Evolutionary conservation across 1,284 basidiomycete genomes (phyloP).

Genomic region (Pseudozyma pruni): DNA sequence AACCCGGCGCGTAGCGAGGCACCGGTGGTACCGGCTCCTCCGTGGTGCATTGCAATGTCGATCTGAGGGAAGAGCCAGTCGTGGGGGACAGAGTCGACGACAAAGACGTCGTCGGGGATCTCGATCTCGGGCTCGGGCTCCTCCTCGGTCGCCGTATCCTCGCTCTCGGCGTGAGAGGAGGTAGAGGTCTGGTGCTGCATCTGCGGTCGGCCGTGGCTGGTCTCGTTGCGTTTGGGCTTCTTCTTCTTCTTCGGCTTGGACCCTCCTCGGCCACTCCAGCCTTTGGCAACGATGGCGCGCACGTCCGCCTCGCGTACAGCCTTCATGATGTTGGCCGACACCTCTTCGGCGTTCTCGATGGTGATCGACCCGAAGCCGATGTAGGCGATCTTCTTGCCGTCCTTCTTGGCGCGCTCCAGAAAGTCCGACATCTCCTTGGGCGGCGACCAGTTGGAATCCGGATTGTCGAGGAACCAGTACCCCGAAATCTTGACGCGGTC

Average conservation of each 20-base stretch:
- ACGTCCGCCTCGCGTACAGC: conserved; percentile 57
- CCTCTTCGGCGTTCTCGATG: conserved; percentile 49
- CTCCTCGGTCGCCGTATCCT: conserved; percentile 28
- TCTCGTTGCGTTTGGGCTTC: conserved; percentile 7
- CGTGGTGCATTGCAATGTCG: conserved; percentile 71
- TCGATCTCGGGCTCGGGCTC: conserved; percentile 57
- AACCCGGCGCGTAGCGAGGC: conserved; percentile 59
- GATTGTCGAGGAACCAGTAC: conserved; percentile 66
- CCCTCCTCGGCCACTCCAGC: conserved; percentile 58
- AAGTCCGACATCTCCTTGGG: conserved; percentile 73
- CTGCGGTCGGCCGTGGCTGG: neutral
- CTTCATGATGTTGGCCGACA: conserved; percentile 64
- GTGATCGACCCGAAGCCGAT: conserved; percentile 70
- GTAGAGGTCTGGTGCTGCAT: conserved; percentile 3
- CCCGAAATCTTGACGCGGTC: conserved; percentile 57
- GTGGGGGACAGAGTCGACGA: conserved; percentile 61
- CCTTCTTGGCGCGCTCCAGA: conserved; percentile 73
- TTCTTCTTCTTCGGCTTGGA: conserved; percentile 39
- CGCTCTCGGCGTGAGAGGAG: conserved; percentile 15
- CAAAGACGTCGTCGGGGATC: conserved; percentile 65
- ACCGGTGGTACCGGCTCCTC: conserved; percentile 78
- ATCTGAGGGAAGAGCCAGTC: conserved; percentile 47
- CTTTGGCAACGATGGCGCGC: conserved; percentile 64
- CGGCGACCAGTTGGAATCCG: conserved; percentile 73
- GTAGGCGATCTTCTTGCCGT: conserved; percentile 70